These are phyloP conservation scores for Aureobasidium sp. DNA, from an alignment of 2,329 filamentous ascomycete species.

Conservation along the genomic window DNA sequence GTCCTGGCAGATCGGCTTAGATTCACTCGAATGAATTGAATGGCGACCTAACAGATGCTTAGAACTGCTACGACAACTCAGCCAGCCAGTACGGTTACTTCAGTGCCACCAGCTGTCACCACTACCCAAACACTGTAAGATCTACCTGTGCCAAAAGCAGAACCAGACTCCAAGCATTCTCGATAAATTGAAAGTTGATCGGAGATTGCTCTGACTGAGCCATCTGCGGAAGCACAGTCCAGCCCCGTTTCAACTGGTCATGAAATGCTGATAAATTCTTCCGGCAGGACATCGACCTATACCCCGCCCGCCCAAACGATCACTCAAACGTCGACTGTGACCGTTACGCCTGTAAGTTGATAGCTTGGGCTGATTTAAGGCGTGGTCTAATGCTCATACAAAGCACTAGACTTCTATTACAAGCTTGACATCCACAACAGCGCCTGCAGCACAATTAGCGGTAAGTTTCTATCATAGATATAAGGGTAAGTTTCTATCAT, in stretches of 20 bases:
- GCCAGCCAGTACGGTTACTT: too few species aligned
- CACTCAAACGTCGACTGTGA: background rate
- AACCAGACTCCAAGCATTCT: too few species aligned
- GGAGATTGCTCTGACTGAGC: too few species aligned
- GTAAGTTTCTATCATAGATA: background rate
- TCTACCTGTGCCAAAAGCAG: too few species aligned
- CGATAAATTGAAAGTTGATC: too few species aligned
- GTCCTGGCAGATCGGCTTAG: too few species aligned
- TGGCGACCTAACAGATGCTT: too few species aligned
- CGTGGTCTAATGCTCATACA: background rate
- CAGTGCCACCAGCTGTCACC: background rate
- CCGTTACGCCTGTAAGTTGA: background rate
- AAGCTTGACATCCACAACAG: background rate
- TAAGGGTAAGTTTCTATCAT: background rate
- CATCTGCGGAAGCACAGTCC: too few species aligned
- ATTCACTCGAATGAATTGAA: too few species aligned
- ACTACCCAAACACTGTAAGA: background rate
- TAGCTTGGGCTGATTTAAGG: background rate
- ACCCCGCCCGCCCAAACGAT: background rate
- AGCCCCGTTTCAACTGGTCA: too few species aligned
- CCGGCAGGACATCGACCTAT: background rate
- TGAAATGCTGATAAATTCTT: background rate
- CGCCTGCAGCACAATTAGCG: background rate
- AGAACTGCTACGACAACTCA: too few species aligned
- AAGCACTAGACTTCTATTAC: slow-evolving; percentile 1